Base-by-base conservation (phyloP, 2,329 filamentous ascomycete genomes). In the Rhynchosporium secalis region DNA sequence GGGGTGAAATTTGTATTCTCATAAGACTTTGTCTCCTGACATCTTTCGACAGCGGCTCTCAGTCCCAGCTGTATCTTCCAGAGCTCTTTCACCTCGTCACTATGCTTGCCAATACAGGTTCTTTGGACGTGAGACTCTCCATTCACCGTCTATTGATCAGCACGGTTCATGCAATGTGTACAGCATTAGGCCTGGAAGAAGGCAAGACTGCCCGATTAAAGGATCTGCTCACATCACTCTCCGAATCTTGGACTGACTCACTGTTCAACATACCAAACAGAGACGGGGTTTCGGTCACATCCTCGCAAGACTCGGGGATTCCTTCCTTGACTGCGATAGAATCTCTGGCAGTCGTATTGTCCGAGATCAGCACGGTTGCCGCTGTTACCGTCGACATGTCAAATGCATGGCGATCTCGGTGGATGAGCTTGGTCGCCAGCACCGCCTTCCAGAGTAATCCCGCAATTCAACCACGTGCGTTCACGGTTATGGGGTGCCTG, bases 381-480 rank as follows among this genome's bases (percentile, higher is more conserved):
- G 86, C 87, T 12, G 84, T 86, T 10, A 86, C 86, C 0, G 76
- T 85, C 8, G 86, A 89, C 67, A 78, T 87, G 69, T 83, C 86
- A 28, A 90, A 90, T 69, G 81, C 84, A 15, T 90, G 87, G 87
- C 82, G 87, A 31, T 86, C 87, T 26, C 81, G 87, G 26, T 90
- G 87, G 87, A 89, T 90, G 87, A 88, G 86, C 69, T 77, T 90
- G 28, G 86, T 90, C 45, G 86, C 87, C 15, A 90, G 87, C 71
- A 90, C 86, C 9, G 87, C 87, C 0, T 90, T 90, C 72, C 87
- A 90, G 71, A 89, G 86, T 71, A 90, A 90, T 70, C 87, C 86
- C 8, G 86, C 87, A 2, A 87, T 90, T 61, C 87, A 90, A 66
- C 86, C 87, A 5, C 79, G 85, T 26, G 87, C 87, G 1, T 90